Evolutionary conservation across 1,139 yeast species (phyloP).

Genomic region (Suhomyces maxii): DNA sequence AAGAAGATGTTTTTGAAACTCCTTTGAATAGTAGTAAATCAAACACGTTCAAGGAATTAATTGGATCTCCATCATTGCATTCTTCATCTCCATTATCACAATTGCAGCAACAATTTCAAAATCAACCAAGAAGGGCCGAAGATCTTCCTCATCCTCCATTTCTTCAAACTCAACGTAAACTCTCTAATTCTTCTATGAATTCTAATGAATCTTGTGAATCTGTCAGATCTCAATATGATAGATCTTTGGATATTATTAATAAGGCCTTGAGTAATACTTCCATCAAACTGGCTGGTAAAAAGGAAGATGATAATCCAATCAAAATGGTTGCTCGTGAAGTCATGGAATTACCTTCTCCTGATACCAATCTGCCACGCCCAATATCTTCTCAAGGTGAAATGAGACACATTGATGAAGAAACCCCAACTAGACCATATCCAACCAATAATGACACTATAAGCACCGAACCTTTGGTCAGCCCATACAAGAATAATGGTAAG

Average conservation of each 20-base stretch:
- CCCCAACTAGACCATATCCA: slow-evolving; percentile 2
- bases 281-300: slow-evolving; percentile 10
- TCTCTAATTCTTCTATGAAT: slow-evolving; percentile 15
- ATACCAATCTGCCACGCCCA: slow-evolving; percentile 21
- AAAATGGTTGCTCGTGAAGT: slow-evolving; percentile 15
- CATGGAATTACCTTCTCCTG: slow-evolving; percentile 9
- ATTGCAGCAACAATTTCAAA: slow-evolving; percentile 15
- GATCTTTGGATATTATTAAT: slow-evolving; percentile 29
- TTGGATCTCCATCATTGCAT: slow-evolving; percentile 22
- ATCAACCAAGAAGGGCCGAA: slow-evolving; percentile 3
- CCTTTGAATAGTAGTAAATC: slow-evolving; percentile 14
- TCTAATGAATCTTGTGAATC: slow-evolving; percentile 24
- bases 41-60: slow-evolving; percentile 23
- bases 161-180: slow-evolving; percentile 6
- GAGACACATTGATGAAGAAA: slow-evolving; percentile 12
- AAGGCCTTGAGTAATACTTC: slow-evolving; percentile 26
- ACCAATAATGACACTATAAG: background rate
- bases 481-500: background rate
- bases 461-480: background rate
- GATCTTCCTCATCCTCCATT: slow-evolving; percentile 12
- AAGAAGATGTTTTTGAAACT: slow-evolving; percentile 7
- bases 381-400: slow-evolving; percentile 34
- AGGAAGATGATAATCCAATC: slow-evolving; percentile 8
- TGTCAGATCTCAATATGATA: slow-evolving; percentile 20
- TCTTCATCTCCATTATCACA: slow-evolving; percentile 19